phyloP scores from a whole-genome alignment of 2,329 filamentous ascomycete species.

The Dothistroma pini region DNA sequence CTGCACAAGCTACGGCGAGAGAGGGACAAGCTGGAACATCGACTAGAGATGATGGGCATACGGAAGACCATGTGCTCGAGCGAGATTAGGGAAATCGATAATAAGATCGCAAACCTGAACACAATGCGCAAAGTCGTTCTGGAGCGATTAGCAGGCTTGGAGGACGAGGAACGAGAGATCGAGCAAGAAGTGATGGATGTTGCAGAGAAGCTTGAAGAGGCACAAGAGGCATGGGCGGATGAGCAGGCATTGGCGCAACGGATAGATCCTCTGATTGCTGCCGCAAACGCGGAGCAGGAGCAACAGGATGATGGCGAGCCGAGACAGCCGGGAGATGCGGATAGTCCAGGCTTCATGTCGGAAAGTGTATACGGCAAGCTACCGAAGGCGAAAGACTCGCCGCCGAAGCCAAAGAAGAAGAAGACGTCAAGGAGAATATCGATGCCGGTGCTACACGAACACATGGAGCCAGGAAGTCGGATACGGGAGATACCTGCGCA shows the following conservation, averaged over 20 bases:
- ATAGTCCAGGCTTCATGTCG: constrained; percentile 78
- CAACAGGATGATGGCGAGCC: constrained; percentile 49
- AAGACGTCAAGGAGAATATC: constrained; percentile 67
- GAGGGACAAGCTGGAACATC: constrained; percentile 73
- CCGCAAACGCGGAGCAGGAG: constrained; percentile 46
- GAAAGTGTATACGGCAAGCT: constrained; percentile 96
- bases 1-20: constrained; percentile 75
- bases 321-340: constrained; percentile 33
- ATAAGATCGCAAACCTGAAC: constrained; percentile 89
- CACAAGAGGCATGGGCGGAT: constrained; percentile 57
- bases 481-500: constrained; percentile 90
- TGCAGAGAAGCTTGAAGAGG: constrained; percentile 60
- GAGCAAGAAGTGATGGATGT: constrained; percentile 74
- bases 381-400: constrained; percentile 48
- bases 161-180: constrained; percentile 84
- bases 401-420: constrained; percentile 49
- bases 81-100: constrained; percentile 94
- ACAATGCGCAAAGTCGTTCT: constrained; percentile 91
- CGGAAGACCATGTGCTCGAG: constrained; percentile 97
- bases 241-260: constrained; percentile 45
- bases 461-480: constrained; percentile 82
- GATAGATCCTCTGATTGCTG: constrained; percentile 32
- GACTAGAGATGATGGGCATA: constrained; percentile 84
- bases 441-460: constrained; percentile 93
- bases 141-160: constrained; percentile 77